Conservation (phyloP, 1,284 basidiomycete species). For the Microbotryomycetes sp. region DNA sequence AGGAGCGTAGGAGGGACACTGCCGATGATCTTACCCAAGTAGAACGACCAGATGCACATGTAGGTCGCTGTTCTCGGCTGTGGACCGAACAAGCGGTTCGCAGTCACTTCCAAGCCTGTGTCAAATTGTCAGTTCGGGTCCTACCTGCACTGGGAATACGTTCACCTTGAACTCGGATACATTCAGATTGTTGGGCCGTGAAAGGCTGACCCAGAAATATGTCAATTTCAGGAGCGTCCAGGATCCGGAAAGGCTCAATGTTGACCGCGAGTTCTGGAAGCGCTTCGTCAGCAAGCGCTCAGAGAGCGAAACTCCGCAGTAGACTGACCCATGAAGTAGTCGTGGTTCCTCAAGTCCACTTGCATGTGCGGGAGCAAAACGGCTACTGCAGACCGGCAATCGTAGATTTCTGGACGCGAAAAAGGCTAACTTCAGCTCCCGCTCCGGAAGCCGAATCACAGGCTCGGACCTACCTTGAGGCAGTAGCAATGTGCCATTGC, state of each 20-base stretch:
- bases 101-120: conserved; percentile 65
- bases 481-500: conserved; percentile 54
- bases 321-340: conserved; percentile 88
- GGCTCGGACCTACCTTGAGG: conserved; percentile 52
- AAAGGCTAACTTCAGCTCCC: neutral
- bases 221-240: conserved; percentile 9
- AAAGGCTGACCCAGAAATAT: conserved; percentile 5
- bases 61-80: conserved; percentile 76
- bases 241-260: conserved; percentile 45
- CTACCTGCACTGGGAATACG: neutral
- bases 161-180: conserved; percentile 4
- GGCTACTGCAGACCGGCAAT: conserved; percentile 53
- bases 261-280: conserved; percentile 68
- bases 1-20: conserved; percentile 54
- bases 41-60: conserved; percentile 81
- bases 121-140: neutral
- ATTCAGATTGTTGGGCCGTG: neutral
- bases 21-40: conserved; percentile 56
- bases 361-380: conserved; percentile 61
- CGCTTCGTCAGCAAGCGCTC: neutral
- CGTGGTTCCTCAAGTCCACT: conserved; percentile 66
- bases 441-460: too few relatives aligned
- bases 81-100: conserved; percentile 78
- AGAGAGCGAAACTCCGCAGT: conserved; percentile 35
- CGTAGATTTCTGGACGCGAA: conserved; percentile 52